phyloP scores from a whole-genome alignment of 2,329 filamentous ascomycete species.

The Pestalotiopsis sp. region DNA sequence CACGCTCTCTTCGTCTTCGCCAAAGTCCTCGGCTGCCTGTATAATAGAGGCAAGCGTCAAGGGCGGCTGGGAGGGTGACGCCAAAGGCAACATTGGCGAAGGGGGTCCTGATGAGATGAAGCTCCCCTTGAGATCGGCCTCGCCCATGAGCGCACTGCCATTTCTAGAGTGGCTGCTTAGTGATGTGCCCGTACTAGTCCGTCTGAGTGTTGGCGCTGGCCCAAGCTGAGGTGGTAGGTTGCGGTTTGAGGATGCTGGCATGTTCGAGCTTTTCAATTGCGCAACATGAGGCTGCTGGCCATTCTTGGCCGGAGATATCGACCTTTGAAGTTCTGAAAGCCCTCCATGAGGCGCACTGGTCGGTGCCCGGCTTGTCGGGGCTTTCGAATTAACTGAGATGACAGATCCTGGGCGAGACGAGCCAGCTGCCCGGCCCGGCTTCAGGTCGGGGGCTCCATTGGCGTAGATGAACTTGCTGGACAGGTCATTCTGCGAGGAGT shows the following conservation, averaged over 20 bases:
- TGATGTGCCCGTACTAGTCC: slow-evolving; percentile 45
- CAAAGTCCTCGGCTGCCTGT: slow-evolving; percentile 56
- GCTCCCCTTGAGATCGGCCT: slow-evolving; percentile 14
- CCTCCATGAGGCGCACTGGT: slow-evolving; percentile 24
- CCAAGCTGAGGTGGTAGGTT: slow-evolving; percentile 40
- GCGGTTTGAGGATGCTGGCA: slow-evolving; percentile 29
- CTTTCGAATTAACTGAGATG: slow-evolving; percentile 47
- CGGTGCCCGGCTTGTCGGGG: slow-evolving; percentile 41
- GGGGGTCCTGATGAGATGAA: slow-evolving; percentile 17
- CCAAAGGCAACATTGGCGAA: slow-evolving; percentile 33
- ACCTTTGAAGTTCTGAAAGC: slow-evolving; percentile 39
- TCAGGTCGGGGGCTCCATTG: slow-evolving; percentile 62
- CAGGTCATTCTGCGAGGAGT: slow-evolving; percentile 39
- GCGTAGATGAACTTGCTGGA: slow-evolving; percentile 75
- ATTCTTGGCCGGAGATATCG: slow-evolving; percentile 54
- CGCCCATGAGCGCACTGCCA: slow-evolving; percentile 36
- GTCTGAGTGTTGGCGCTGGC: slow-evolving; percentile 38
- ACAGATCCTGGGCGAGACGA: slow-evolving; percentile 46
- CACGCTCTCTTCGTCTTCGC: slow-evolving; percentile 32
- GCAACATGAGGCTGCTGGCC: slow-evolving; percentile 24
- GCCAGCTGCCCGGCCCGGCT: slow-evolving; percentile 35
- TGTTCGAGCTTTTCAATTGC: slow-evolving; percentile 20
- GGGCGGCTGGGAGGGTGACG: slow-evolving; percentile 37
- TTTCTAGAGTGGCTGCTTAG: slow-evolving; percentile 43
- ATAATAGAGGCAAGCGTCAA: slow-evolving; percentile 59